Percentiles rank a stretch among this genome's conserved stretches.
These are phyloP conservation scores for Xerocomus minutiporus DNA, from an alignment of 1,284 basidiomycete genomes.

Conservation along the genomic window DNA sequence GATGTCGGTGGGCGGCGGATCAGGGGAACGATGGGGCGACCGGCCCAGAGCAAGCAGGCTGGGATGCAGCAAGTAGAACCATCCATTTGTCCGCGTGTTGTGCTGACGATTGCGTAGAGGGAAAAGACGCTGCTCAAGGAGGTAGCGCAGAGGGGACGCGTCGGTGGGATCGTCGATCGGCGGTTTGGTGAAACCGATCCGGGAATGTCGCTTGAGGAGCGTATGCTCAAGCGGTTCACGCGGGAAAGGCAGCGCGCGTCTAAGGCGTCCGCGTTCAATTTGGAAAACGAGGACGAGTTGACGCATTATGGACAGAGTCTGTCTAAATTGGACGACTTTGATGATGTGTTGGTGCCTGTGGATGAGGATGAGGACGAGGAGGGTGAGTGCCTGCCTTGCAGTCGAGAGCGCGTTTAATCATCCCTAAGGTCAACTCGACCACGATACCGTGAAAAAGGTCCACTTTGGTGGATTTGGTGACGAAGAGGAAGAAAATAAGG, in stretches of 20 bases:
- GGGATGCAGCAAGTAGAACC: conserved; percentile 78
- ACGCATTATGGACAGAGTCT: conserved; percentile 92
- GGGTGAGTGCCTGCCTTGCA: conserved; percentile 14
- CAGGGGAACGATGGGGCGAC: conserved; percentile 79
- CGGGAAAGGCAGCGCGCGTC: conserved; percentile 78
- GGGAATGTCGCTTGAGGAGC: conserved; percentile 87
- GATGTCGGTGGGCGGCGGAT: conserved; percentile 86
- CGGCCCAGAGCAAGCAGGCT: conserved; percentile 80
- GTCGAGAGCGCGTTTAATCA: conserved; percentile 21
- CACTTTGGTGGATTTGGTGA: conserved; percentile 91
- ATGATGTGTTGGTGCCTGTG: conserved; percentile 67
- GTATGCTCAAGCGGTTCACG: conserved; percentile 96
- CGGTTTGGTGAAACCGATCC: conserved; percentile 96
- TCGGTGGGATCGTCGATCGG: conserved; percentile 88
- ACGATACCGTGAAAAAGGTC: conserved; percentile 56
- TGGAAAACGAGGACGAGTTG: conserved; percentile 86
- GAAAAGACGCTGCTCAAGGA: conserved; percentile 88
- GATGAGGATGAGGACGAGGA: conserved; percentile 68
- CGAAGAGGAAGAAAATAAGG: conserved; percentile 53
- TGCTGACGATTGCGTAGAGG: conserved; percentile 46
- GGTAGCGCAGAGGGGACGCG: conserved; percentile 70
- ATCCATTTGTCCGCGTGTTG: conserved; percentile 24
- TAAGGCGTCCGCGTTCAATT: conserved; percentile 82
- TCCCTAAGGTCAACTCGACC: conserved; percentile 56
- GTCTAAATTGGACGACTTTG: conserved; percentile 84